Conservation (phyloP, 78 protist genomes). For the Dictyostelium citrinum region DNA sequence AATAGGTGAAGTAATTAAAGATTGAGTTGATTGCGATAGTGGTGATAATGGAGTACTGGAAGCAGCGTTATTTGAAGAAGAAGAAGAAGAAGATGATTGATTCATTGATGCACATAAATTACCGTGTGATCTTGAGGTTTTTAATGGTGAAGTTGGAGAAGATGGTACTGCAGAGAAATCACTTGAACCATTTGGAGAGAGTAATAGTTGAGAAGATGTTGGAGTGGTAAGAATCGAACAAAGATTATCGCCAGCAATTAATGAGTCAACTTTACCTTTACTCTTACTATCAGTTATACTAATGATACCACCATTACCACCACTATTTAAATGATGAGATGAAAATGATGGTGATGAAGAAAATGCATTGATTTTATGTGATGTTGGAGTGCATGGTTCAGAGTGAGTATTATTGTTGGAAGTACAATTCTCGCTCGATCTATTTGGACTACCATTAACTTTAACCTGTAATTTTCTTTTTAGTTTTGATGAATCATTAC, state of each 20-base stretch:
- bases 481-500: background rate
- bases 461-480: conserved; percentile 31
- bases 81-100: background rate
- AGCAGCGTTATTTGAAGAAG: background rate
- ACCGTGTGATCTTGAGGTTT: background rate
- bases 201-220: background rate
- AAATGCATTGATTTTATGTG: background rate
- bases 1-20: background rate
- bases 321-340: background rate
- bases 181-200: background rate
- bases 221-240: background rate
- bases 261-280: conserved; percentile 17
- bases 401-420: background rate
- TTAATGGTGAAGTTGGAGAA: conserved; percentile 7
- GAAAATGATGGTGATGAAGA: conserved; percentile 21
- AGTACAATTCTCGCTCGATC: background rate
- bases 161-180: conserved; percentile 5
- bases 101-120: background rate
- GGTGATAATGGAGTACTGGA: background rate
- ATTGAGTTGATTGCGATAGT: background rate
- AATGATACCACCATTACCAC: background rate
- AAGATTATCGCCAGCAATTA: background rate
- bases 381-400: conserved; percentile 42
- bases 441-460: background rate
- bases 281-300: background rate